These are phyloP conservation scores for Linanthus parryae DNA, from an alignment of 148 eudicot genomes.

Conservation along the genomic window DNA sequence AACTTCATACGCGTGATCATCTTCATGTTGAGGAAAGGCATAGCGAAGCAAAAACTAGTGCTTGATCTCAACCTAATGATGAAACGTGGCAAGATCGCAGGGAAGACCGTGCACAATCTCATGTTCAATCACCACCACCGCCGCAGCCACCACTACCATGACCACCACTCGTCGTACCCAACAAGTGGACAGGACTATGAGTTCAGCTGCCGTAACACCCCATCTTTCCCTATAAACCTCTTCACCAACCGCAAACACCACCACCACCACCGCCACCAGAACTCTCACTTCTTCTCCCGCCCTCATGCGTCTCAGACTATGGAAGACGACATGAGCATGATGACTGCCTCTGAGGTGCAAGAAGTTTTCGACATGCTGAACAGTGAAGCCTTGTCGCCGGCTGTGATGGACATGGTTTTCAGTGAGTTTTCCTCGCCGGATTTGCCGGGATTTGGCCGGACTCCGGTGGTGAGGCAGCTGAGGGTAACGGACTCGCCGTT, in stretches of 20 bases:
- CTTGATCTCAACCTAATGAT: slow-evolving; percentile 48
- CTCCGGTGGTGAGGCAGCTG: slow-evolving; percentile 41
- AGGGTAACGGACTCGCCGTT: slow-evolving; percentile 62
- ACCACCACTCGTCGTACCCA: neutral
- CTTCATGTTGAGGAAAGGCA: slow-evolving; percentile 61
- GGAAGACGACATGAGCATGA: slow-evolving; percentile 12
- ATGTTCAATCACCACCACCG: slow-evolving; percentile 40
- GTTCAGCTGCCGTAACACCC: slow-evolving; percentile 82
- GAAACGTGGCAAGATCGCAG: slow-evolving; percentile 56
- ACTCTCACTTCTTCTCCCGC: slow-evolving; percentile 1
- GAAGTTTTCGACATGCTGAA: slow-evolving; percentile 32
- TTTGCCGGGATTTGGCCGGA: slow-evolving; percentile 43
- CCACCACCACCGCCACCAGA: slow-evolving; percentile 1
- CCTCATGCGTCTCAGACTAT: slow-evolving; percentile 5
- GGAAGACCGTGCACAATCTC: slow-evolving; percentile 50
- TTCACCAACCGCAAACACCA: slow-evolving; percentile 18
- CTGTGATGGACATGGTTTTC: slow-evolving; percentile 29
- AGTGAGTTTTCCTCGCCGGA: slow-evolving; percentile 38
- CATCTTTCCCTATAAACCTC: slow-evolving; percentile 36
- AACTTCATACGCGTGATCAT: slow-evolving; percentile 34
- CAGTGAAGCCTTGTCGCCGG: slow-evolving; percentile 10
- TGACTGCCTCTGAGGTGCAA: slow-evolving; percentile 21
- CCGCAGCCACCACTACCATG: neutral
- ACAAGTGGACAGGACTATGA: slow-evolving; percentile 46
- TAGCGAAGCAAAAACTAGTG: slow-evolving; percentile 44